These are phyloP conservation scores for Microsporum audouinii DNA, from an alignment of 2,329 filamentous ascomycete genomes.

Conservation along the genomic window DNA sequence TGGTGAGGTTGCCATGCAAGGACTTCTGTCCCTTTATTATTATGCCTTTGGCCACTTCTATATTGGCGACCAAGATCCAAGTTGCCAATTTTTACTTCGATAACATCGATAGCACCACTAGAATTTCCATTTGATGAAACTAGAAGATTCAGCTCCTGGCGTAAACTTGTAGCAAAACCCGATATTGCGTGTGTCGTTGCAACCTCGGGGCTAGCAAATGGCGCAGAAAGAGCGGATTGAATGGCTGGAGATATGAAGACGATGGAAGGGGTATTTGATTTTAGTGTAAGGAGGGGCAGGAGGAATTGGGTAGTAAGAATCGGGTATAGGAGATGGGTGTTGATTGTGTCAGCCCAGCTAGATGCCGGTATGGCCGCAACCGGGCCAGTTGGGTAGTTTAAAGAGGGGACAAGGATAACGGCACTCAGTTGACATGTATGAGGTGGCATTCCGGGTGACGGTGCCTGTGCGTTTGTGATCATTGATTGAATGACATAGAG, in stretches of 20 bases:
- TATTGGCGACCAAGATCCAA: conserved; percentile 66
- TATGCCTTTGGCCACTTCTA: conserved; percentile 35
- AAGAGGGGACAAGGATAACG: conserved; percentile 67
- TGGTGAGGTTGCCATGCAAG: conserved; percentile 49
- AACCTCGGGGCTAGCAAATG: conserved; percentile 60
- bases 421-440: conserved; percentile 68
- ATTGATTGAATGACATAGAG: conserved; percentile 60
- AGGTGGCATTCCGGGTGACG: conserved; percentile 62
- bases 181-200: conserved; percentile 77
- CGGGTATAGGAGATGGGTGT: conserved; percentile 80
- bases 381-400: conserved; percentile 68
- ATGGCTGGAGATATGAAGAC: conserved; percentile 36
- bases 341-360: conserved; percentile 78
- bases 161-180: conserved; percentile 69
- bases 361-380: conserved; percentile 76
- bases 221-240: conserved; percentile 34
- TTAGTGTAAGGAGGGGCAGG: conserved; percentile 60
- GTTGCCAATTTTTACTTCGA: conserved; percentile 80
- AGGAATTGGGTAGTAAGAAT: conserved; percentile 83
- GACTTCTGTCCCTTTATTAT: conserved; percentile 40
- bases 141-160: conserved; percentile 65
- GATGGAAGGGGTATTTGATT: conserved; percentile 41
- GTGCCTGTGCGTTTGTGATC: conserved; percentile 62
- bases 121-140: conserved; percentile 24
- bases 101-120: conserved; percentile 53